Evolutionary conservation across 306 rosid genomes (phyloP).

Genomic region (Betula pendula): DNA sequence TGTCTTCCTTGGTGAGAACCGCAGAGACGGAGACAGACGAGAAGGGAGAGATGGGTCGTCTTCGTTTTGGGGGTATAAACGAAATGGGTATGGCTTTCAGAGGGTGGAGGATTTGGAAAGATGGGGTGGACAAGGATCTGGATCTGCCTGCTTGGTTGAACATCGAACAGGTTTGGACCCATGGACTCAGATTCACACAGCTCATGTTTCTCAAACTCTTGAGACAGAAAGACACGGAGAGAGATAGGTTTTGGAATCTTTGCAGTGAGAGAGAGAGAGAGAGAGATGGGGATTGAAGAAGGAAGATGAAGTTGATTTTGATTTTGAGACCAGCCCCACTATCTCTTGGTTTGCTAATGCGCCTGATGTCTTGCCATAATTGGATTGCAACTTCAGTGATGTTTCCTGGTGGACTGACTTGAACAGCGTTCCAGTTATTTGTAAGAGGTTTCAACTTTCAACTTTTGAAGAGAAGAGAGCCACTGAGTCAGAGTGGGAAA

Average conservation of each 20-base stretch:
- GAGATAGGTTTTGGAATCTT: not conserved
- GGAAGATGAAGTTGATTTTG: not conserved
- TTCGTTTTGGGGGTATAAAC: not conserved
- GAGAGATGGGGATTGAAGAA: not conserved
- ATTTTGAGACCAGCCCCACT: not conserved
- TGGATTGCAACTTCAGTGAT: not conserved
- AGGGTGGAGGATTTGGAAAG: conserved; percentile 16
- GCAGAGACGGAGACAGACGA: conserved; percentile 34
- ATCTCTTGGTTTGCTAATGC: not conserved
- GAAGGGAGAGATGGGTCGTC: conserved; percentile 5
- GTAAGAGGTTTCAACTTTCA: too few relatives aligned
- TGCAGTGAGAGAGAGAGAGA: not conserved
- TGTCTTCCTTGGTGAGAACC: conserved; percentile 35
- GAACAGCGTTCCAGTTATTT: too few relatives aligned
- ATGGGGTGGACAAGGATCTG: conserved; percentile 35
- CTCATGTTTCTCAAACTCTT: conserved; percentile 36
- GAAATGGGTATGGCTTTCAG: conserved; percentile 30
- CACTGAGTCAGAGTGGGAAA: too few relatives aligned
- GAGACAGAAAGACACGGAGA: not conserved
- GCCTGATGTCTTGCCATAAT: not conserved
- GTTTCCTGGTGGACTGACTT: not conserved
- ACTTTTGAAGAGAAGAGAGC: too few relatives aligned
- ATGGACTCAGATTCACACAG: conserved; percentile 46
- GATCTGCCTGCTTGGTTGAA: conserved; percentile 43
- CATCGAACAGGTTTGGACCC: conserved; percentile 37